phyloP scores from a whole-genome alignment of 768 basidiomycete genomes.

The Megacollybia marginata region DNA sequence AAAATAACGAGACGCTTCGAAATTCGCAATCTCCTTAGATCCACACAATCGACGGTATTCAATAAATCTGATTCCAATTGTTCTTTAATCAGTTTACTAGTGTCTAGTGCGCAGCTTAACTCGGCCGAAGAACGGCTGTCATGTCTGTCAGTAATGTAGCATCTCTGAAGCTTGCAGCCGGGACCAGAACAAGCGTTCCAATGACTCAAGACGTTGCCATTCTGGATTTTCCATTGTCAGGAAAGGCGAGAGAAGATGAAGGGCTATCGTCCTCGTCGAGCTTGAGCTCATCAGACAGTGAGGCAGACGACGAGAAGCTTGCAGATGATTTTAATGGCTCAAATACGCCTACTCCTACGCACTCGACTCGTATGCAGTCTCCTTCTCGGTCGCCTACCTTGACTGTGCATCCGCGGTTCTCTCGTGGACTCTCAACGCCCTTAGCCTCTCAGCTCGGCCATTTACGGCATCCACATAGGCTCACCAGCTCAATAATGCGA shows the following conservation, averaged over 20 bases:
- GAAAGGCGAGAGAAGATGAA: neutral
- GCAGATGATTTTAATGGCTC: neutral
- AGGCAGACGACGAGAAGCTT: neutral
- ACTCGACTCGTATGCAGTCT: neutral
- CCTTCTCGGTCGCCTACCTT: neutral
- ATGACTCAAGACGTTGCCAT: neutral
- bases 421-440: constrained; percentile 74
- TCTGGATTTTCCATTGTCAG: neutral
- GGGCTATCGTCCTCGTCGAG: neutral
- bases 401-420: constrained; percentile 44
- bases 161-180: too few species aligned
- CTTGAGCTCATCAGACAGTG: neutral
- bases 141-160: too few species aligned
- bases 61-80: too few species aligned
- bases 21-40: too few species aligned
- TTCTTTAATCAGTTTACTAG: too few species aligned
- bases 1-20: too few species aligned
- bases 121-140: too few species aligned
- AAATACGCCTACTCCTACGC: neutral
- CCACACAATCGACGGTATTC: too few species aligned
- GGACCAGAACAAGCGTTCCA: neutral
- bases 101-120: too few species aligned
- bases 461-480: constrained; percentile 61
- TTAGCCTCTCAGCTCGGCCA: constrained; percentile 69
- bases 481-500: constrained; percentile 9